These are phyloP conservation scores for Stenocarpella maydis DNA, from an alignment of 2,329 filamentous ascomycete species.

Conservation along the genomic window DNA sequence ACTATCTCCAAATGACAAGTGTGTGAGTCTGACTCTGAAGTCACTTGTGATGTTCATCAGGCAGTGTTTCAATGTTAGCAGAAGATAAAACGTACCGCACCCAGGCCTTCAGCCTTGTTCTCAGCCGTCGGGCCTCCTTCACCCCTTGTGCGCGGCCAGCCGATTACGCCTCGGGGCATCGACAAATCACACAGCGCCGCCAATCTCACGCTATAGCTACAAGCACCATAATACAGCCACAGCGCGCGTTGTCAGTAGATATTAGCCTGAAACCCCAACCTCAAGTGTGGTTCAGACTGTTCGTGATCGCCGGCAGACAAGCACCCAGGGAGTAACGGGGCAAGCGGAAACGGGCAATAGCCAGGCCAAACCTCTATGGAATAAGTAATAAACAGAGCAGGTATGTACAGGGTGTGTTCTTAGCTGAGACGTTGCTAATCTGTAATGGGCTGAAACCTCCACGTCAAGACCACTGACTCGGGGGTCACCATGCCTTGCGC, in stretches of 20 bases:
- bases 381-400: no score
- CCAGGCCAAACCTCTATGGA: no score
- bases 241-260: not conserved
- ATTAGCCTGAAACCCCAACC: slow-evolving; percentile 21
- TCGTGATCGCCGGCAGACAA: slow-evolving; percentile 22
- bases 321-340: no score
- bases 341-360: no score
- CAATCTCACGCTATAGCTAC: not conserved
- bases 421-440: no score
- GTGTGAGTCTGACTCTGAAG: no score
- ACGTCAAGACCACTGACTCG: slow-evolving; percentile 13
- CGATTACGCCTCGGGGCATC: not conserved
- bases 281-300: slow-evolving; percentile 8
- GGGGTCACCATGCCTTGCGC: slow-evolving; percentile 3
- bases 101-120: not conserved
- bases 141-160: not conserved
- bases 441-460: no score
- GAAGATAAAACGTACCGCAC: not conserved
- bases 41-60: no score
- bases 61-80: no score
- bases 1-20: not conserved
- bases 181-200: not conserved
- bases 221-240: not conserved
- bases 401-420: no score
- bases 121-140: not conserved